These are phyloP conservation scores for Trichophyton benhamiae DNA, from an alignment of 2,329 filamentous ascomycete species.

Conservation along the genomic window DNA sequence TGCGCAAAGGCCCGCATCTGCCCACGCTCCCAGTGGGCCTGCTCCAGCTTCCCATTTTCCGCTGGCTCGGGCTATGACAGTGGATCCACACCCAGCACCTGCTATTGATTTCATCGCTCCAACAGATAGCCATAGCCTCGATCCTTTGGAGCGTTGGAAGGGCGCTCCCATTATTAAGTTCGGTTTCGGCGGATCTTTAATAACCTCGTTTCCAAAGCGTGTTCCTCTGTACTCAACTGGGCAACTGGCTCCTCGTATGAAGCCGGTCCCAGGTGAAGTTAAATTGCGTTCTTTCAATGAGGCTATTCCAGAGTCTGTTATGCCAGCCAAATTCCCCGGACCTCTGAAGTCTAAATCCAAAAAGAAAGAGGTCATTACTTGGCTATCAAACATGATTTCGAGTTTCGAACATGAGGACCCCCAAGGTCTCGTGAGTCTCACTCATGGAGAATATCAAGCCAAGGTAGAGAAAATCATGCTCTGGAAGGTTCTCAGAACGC, in stretches of 20 bases:
- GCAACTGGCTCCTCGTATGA: constrained; percentile 60
- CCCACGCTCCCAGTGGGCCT: constrained; percentile 32
- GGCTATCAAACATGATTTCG: constrained; percentile 68
- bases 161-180: constrained; percentile 77
- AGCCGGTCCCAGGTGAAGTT: constrained; percentile 70
- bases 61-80: constrained; percentile 10
- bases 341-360: constrained; percentile 81
- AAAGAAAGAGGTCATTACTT: constrained; percentile 81
- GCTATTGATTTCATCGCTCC: constrained; percentile 46
- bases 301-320: constrained; percentile 57
- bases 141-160: constrained; percentile 80
- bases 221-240: constrained; percentile 74
- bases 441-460: constrained; percentile 48
- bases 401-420: constrained; percentile 47
- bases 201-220: constrained; percentile 79
- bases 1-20: constrained; percentile 43
- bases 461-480: constrained; percentile 63
- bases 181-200: constrained; percentile 70
- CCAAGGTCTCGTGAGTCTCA: constrained; percentile 37
- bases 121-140: constrained; percentile 46
- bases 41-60: constrained; percentile 21
- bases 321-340: constrained; percentile 72
- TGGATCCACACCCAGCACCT: constrained; percentile 33
- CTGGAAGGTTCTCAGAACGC: constrained; percentile 71
- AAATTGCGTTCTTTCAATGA: constrained; percentile 65